A percentile compares a stretch with the other conserved stretches of the same genome.
phyloP scores from a whole-genome alignment of 2,329 filamentous ascomycete genomes.

The Rhexocercosporidium sp. region DNA sequence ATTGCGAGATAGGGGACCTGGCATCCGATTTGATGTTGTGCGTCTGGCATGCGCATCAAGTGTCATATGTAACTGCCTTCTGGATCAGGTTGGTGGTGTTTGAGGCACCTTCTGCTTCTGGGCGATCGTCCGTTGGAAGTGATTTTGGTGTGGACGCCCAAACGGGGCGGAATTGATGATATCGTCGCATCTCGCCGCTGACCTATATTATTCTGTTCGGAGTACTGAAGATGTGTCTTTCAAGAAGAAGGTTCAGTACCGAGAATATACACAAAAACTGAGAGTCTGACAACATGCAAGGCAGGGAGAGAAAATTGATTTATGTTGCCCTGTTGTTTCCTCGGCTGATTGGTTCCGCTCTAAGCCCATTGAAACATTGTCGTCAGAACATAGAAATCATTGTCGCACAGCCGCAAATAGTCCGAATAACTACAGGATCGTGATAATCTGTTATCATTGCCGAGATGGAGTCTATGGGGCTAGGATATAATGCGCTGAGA shows the following conservation, averaged over 20 bases:
- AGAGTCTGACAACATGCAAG: neutral
- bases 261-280: neutral
- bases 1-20: slow-evolving; percentile 3
- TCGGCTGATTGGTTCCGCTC: slow-evolving; percentile 4
- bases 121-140: slow-evolving; percentile 6
- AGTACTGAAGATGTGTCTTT: neutral
- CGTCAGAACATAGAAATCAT: neutral
- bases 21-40: slow-evolving; percentile 23
- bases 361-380: neutral
- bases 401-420: neutral
- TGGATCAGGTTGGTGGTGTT: slow-evolving; percentile 12
- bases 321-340: neutral
- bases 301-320: neutral
- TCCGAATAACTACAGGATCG: neutral
- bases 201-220: neutral
- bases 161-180: neutral
- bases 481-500: neutral
- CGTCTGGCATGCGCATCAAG: slow-evolving; percentile 10
- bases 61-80: slow-evolving; percentile 17
- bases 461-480: neutral
- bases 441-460: neutral
- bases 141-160: slow-evolving; percentile 12
- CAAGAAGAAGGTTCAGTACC: neutral
- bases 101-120: slow-evolving; percentile 22
- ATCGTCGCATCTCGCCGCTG: slow-evolving; percentile 14